Percentiles rank a stretch among this genome's conserved stretches.
These are phyloP conservation scores for Wickerhamiella bombiphila DNA, from an alignment of 805 yeast species.

Conservation along the genomic window DNA sequence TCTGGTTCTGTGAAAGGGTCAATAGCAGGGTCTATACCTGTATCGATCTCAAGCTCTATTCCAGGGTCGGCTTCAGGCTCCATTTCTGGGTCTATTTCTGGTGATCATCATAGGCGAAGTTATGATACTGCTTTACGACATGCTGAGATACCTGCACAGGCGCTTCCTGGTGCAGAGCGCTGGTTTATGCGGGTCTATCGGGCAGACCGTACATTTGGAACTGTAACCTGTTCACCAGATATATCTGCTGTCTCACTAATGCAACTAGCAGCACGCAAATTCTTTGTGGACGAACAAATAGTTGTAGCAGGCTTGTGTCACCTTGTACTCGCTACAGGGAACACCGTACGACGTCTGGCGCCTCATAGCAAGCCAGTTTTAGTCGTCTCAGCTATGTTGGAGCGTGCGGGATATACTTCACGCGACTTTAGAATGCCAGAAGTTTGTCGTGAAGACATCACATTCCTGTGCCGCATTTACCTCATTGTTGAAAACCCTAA, in stretches of 20 bases:
- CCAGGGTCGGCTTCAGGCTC: too few relatives aligned
- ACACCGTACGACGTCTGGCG: slow-evolving; percentile 9
- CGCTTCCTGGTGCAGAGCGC: slow-evolving; percentile 3
- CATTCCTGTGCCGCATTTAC: slow-evolving; percentile 14
- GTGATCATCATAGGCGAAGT: too few relatives aligned
- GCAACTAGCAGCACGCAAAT: slow-evolving; percentile 57
- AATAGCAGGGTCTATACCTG: too few relatives aligned
- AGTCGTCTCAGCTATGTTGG: slow-evolving; percentile 9
- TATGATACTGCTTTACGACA: slow-evolving; percentile 8
- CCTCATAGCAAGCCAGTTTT: slow-evolving; percentile 9
- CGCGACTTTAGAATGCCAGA: slow-evolving; percentile 8
- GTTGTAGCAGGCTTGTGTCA: slow-evolving; percentile 14
- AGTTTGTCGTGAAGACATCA: slow-evolving; percentile 16
- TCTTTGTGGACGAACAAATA: slow-evolving; percentile 25
- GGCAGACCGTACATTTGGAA: slow-evolving; percentile 72
- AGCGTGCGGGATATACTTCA: slow-evolving; percentile 13
- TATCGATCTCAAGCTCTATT: too few relatives aligned
- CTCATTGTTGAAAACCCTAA: slow-evolving; percentile 10
- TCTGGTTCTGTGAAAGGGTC: too few relatives aligned
- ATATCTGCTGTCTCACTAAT: slow-evolving; percentile 66
- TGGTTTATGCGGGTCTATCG: slow-evolving; percentile 53
- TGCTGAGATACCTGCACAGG: slow-evolving; percentile 9
- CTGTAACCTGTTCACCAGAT: slow-evolving; percentile 64
- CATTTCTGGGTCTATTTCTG: too few relatives aligned
- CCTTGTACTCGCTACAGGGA: slow-evolving; percentile 11